Evolutionary conservation across 148 eudicot species (phyloP), one percentile per base, ranked within the genome.

Genomic region (Spergularia marina): DNA sequence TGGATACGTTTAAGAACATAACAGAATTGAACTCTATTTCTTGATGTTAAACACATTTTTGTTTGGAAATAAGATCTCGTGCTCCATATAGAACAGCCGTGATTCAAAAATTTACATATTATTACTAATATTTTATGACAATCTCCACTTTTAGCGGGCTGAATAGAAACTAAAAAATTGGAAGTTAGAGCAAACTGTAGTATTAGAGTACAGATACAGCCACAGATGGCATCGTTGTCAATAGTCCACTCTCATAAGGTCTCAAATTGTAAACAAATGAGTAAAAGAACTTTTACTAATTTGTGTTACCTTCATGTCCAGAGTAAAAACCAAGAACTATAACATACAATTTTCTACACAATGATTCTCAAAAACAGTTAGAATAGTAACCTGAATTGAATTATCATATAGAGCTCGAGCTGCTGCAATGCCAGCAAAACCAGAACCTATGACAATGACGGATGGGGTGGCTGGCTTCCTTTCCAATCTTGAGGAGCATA

Each of bases 391-490:
- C 99, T 92, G 94, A 83, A 95, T 85, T 54, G 97, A 88, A 77
- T 94, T 93, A 78, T 95, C 99, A 72, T 81, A 85, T 75, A 95
- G 97, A 74, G 99, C 89, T 21, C 92, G 94, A 44, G 99, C 99
- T 70, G 99, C 98, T 47, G 97, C 83, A 80, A 92, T 82, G 62
- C 99, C 99, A 78, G 97, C 99, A 77, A 95, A 71, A 56, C 99
- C 99, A 82, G 89, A 82, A 77, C 98, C 99, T 25, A 95, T 86
- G 69, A 95, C 90, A 58, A 95, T 89, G 55, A 92, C 99, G 52
- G 97, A 92, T 47, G 99, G 97, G 16, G 85, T 41, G 40, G 66
- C 49, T 67, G 69, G 77, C 81, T 83, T 89, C 60, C 88, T 79
- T 66, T 81, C 88, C 23, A 41, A 76, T 55, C 71, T 85, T 70